phyloP scores from a whole-genome alignment of 768 basidiomycete genomes.

The Lentinus brumalis region DNA sequence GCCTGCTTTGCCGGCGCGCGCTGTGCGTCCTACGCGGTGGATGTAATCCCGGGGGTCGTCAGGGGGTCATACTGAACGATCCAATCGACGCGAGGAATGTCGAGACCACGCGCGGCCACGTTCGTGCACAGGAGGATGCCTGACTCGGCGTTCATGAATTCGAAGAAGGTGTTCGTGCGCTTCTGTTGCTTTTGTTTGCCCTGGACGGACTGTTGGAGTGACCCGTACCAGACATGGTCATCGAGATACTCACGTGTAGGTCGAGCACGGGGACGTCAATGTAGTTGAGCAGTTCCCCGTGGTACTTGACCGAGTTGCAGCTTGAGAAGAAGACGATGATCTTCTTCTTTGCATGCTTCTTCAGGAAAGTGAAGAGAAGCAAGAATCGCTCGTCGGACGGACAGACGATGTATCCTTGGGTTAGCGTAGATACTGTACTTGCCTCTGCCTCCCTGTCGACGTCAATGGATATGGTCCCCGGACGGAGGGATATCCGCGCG shows the following conservation, averaged over 20 bases:
- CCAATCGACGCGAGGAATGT: slow-evolving; percentile 98
- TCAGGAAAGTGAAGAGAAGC: slow-evolving; percentile 96
- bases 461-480: slow-evolving; percentile 92
- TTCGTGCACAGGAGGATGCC: slow-evolving; percentile 97
- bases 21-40: slow-evolving; percentile 97
- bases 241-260: slow-evolving; percentile 27
- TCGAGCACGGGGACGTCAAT: slow-evolving; percentile 89
- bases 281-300: slow-evolving; percentile 94
- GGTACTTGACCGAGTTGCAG: slow-evolving; percentile 74
- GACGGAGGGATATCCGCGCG: slow-evolving; percentile 94
- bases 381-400: slow-evolving; percentile 96
- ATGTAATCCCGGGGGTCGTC: slow-evolving; percentile 99
- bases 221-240: background rate
- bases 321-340: slow-evolving; percentile 95
- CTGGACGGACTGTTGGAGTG: slow-evolving; percentile 41
- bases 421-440: slow-evolving; percentile 89
- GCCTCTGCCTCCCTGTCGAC: slow-evolving; percentile 88
- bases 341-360: slow-evolving; percentile 97
- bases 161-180: slow-evolving; percentile 98
- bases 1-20: slow-evolving; percentile 93
- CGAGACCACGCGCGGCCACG: slow-evolving; percentile 95
- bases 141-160: slow-evolving; percentile 92
- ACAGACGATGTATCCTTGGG: slow-evolving; percentile 98
- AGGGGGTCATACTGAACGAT: slow-evolving; percentile 99
- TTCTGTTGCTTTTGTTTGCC: slow-evolving; percentile 99